These are phyloP conservation scores for Tetraselmis striata DNA, from an alignment of 139 green algal genomes.

Conservation along the genomic window DNA sequence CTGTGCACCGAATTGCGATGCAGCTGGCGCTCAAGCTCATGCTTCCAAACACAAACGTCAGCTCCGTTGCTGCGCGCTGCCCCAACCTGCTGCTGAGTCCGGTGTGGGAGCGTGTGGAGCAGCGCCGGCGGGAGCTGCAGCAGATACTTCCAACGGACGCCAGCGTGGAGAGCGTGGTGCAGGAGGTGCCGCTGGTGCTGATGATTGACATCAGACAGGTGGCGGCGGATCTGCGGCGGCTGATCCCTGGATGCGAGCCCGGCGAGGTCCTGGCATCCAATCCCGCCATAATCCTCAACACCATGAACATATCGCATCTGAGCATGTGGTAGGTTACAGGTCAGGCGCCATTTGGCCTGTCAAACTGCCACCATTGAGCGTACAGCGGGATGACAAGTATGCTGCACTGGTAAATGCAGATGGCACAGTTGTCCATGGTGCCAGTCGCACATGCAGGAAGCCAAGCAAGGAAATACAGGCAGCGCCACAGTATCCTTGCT, in stretches of 20 bases:
- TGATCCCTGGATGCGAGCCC: background rate
- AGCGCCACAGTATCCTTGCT: too few species aligned
- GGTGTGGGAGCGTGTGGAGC: background rate
- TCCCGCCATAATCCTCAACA: background rate
- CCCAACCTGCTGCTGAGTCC: background rate
- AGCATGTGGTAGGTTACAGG: background rate
- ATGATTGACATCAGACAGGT: background rate
- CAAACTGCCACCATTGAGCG: too few species aligned
- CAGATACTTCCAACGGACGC: background rate
- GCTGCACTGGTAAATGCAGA: too few species aligned
- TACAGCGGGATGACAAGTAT: too few species aligned
- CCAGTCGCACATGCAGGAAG: too few species aligned
- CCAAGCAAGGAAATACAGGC: too few species aligned
- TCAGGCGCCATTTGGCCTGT: too few species aligned
- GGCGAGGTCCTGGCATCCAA: background rate
- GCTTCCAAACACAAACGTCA: background rate
- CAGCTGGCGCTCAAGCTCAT: background rate
- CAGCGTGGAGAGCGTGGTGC: background rate
- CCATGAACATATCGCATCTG: background rate
- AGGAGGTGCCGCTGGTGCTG: background rate
- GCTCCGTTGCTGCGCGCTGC: background rate
- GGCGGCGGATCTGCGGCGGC: background rate
- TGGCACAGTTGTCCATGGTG: too few species aligned
- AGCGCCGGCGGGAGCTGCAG: background rate
- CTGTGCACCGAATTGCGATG: too few species aligned